Evolutionary conservation across 768 basidiomycete species (phyloP).

Genomic region (Tricholomella constricta): DNA sequence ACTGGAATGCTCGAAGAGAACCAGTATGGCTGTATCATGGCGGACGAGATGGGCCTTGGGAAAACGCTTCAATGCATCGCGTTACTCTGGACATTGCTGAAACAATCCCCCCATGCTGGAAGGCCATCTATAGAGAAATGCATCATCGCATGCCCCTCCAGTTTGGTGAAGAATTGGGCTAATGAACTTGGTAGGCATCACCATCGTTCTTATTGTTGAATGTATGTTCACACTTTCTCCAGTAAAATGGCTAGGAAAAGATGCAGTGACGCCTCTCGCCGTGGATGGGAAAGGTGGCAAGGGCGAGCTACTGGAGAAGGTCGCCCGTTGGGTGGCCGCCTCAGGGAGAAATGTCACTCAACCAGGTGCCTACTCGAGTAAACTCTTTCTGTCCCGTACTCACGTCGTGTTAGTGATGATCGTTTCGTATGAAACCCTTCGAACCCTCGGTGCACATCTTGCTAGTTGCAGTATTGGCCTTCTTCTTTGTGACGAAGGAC

Average conservation of each 20-base stretch:
- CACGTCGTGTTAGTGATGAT: slow-evolving; percentile 78
- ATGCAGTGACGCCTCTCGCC: slow-evolving; percentile 78
- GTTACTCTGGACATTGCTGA: slow-evolving; percentile 91
- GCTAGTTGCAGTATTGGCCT: slow-evolving; percentile 84
- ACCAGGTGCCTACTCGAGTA: slow-evolving; percentile 59
- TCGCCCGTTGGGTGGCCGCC: slow-evolving; percentile 89
- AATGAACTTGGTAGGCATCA: slow-evolving; percentile 84
- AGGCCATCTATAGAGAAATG: slow-evolving; percentile 94
- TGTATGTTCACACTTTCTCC: neutral
- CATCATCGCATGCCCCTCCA: slow-evolving; percentile 96
- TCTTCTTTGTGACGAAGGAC: slow-evolving; percentile 96
- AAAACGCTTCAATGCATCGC: slow-evolving; percentile 97
- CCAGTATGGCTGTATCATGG: slow-evolving; percentile 97
- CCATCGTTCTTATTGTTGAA: neutral
- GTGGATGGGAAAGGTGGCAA: slow-evolving; percentile 93
- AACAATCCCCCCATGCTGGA: slow-evolving; percentile 88
- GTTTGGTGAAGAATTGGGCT: slow-evolving; percentile 97
- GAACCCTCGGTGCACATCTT: slow-evolving; percentile 76
- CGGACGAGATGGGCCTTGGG: slow-evolving; percentile 98
- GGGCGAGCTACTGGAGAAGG: slow-evolving; percentile 73
- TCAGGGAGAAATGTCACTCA: slow-evolving; percentile 87
- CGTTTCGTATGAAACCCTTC: slow-evolving; percentile 95
- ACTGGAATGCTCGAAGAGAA: slow-evolving; percentile 92
- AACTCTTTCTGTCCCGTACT: neutral
- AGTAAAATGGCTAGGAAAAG: slow-evolving; percentile 97